phyloP scores from a whole-genome alignment of 2,329 filamentous ascomycete species.

The Bipolaris zeicola region DNA sequence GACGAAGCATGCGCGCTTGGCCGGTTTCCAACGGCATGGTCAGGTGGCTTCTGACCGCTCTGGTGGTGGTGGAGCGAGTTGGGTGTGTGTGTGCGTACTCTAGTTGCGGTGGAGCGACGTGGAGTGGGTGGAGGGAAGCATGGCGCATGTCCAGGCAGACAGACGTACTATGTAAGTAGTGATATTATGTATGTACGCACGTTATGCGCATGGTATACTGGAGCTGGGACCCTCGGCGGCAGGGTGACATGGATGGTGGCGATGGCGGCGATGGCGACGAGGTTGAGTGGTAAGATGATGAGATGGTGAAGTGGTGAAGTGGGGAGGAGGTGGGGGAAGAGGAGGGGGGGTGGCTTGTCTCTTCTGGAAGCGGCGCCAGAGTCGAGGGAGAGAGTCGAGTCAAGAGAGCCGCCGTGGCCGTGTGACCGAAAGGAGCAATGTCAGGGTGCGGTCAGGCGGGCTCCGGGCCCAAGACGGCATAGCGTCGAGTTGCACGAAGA shows the following conservation, averaged over 20 bases:
- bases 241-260: not conserved
- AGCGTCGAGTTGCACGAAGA: not conserved
- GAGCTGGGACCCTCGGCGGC: too few species aligned
- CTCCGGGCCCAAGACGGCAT: not conserved
- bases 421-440: not conserved
- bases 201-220: too few species aligned
- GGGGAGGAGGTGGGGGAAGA: not conserved
- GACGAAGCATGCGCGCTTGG: constrained; percentile 7
- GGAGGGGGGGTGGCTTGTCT: not conserved
- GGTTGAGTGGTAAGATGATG: not conserved
- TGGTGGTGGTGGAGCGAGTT: constrained; percentile 8
- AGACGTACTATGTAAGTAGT: not conserved
- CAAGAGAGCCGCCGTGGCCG: too few species aligned
- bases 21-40: constrained; percentile 19
- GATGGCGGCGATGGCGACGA: too few species aligned
- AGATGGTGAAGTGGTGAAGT: not conserved
- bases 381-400: not conserved
- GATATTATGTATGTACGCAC: too few species aligned
- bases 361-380: not conserved
- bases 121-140: not conserved
- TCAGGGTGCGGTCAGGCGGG: not conserved
- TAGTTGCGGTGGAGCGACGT: not conserved
- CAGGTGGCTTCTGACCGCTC: constrained; percentile 14
- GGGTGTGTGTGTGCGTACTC: not conserved
- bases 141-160: not conserved